Evolutionary conservation across 2,329 filamentous ascomycete genomes (phyloP).

Genomic region (Paradendryphiella salina): DNA sequence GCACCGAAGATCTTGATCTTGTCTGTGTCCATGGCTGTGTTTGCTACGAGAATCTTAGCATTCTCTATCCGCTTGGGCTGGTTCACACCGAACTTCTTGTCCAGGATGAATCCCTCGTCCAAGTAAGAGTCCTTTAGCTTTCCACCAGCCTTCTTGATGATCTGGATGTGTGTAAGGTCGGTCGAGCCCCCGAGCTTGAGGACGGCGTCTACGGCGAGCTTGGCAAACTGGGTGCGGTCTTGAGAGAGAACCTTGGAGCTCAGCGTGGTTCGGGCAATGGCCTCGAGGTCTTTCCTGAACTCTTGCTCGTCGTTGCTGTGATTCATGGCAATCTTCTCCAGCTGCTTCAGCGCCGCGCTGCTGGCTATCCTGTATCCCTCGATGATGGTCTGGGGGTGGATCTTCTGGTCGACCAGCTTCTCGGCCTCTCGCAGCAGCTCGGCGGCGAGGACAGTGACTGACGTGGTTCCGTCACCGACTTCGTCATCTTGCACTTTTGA

Average conservation of each 20-base stretch:
- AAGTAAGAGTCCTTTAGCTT: slow-evolving; percentile 98
- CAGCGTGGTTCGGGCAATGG: slow-evolving; percentile 91
- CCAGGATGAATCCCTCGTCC: slow-evolving; percentile 96
- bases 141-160: slow-evolving; percentile 98
- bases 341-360: slow-evolving; percentile 78
- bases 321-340: slow-evolving; percentile 84
- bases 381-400: slow-evolving; percentile 99
- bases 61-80: slow-evolving; percentile 97
- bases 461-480: slow-evolving; percentile 96
- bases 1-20: slow-evolving; percentile 99
- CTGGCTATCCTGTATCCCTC: slow-evolving; percentile 98
- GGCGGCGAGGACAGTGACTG: slow-evolving; percentile 92
- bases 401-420: slow-evolving; percentile 96
- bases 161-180: slow-evolving; percentile 96
- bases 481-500: slow-evolving; percentile 99
- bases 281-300: slow-evolving; percentile 85
- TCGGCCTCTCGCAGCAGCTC: slow-evolving; percentile 95
- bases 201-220: slow-evolving; percentile 88
- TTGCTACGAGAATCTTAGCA: slow-evolving; percentile 96
- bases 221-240: slow-evolving; percentile 88
- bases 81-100: slow-evolving; percentile 99
- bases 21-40: slow-evolving; percentile 99
- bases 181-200: slow-evolving; percentile 86
- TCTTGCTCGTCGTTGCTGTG: slow-evolving; percentile 80
- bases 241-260: slow-evolving; percentile 97